Conservation (phyloP, 2,329 filamentous ascomycete species). For the Cercospora sojina region DNA sequence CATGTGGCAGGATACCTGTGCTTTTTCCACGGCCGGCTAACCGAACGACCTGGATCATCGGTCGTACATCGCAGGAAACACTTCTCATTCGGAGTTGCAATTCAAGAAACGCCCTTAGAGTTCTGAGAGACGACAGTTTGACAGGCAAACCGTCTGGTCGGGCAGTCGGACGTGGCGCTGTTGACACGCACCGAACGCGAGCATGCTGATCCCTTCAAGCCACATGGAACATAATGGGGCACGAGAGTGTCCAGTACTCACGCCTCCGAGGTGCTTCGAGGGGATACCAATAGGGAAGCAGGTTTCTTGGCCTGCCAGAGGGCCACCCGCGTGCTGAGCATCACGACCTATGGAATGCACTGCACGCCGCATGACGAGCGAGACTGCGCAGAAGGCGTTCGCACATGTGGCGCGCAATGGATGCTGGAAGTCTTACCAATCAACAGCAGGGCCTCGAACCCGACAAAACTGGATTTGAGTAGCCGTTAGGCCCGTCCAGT, state of each 20-base stretch:
- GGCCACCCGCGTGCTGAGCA: background rate
- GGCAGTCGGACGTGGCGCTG: background rate
- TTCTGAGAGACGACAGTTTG: background rate
- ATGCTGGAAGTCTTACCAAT: background rate
- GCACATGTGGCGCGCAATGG: background rate
- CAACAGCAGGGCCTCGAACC: background rate
- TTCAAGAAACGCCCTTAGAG: background rate
- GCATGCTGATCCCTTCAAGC: background rate
- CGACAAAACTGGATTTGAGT: background rate
- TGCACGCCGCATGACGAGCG: background rate
- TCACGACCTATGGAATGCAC: background rate
- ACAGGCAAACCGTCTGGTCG: background rate
- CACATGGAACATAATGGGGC: background rate
- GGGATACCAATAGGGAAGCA: background rate
- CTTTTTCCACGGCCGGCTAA: background rate
- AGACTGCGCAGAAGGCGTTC: background rate
- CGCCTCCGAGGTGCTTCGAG: background rate
- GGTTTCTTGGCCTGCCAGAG: background rate
- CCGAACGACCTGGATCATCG: background rate
- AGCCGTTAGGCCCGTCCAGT: background rate
- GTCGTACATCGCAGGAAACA: background rate
- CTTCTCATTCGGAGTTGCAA: background rate
- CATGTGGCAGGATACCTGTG: background rate
- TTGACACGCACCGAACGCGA: background rate
- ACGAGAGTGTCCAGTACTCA: background rate